These are phyloP conservation scores for Durio zibethinus DNA, from an alignment of 345 rosid genomes.

Conservation along the genomic window DNA sequence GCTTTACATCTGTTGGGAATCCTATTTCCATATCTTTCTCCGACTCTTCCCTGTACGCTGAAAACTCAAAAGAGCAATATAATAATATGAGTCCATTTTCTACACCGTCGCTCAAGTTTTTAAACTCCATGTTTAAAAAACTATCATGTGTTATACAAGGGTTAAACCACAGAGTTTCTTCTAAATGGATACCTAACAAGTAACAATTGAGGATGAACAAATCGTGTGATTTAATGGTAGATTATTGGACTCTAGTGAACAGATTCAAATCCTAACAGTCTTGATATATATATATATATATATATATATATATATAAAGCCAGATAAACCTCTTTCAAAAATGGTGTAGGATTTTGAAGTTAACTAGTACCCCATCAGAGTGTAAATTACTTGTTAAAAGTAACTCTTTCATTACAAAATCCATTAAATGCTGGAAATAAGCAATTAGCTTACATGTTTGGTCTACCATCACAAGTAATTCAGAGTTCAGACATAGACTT, in stretches of 20 bases:
- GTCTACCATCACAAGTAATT: not conserved
- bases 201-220: not conserved
- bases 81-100: not conserved
- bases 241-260: too few species aligned
- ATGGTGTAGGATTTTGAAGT: not conserved
- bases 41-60: slow-evolving; percentile 48
- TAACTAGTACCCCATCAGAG: too few species aligned
- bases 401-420: not conserved
- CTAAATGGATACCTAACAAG: not conserved
- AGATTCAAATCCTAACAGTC: too few species aligned
- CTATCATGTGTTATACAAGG: not conserved
- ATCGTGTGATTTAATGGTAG: too few species aligned
- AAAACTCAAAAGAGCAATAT: not conserved
- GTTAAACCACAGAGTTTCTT: not conserved
- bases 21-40: slow-evolving; percentile 64
- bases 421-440: not conserved
- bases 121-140: too few species aligned
- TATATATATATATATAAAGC: too few species aligned
- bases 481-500: not conserved
- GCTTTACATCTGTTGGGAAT: slow-evolving; percentile 75
- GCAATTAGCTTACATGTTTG: not conserved
- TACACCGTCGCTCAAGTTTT: too few species aligned
- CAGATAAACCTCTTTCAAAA: not conserved
- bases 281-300: too few species aligned
- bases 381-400: not conserved